Evolutionary conservation across 148 eudicot genomes (phyloP), one percentile per base, ranked within the genome.

Genomic region (Limonium bicolor): DNA sequence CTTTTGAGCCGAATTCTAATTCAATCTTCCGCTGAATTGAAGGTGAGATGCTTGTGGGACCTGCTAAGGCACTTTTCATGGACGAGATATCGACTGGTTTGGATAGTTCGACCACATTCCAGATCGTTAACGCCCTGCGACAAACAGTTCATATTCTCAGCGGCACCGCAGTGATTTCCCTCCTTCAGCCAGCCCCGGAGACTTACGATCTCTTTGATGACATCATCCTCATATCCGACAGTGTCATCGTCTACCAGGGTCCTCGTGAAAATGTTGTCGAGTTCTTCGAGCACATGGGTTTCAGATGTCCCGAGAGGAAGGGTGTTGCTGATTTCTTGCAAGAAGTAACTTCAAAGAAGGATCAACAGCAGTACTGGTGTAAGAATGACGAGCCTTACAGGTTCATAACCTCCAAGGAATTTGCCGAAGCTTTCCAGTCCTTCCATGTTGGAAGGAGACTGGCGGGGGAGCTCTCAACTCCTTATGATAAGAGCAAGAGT

Each of bases 41-140:
- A 74, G 95, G 90, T 59, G 95, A 85, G 40, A 80, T 85, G 90
- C 56, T 85, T 36, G 95, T 85, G 17, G 90, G 95, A 47, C 86
- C 90, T 35, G 26, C 85, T 11, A 76, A 65, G 41, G 90, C 69
- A 5, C 52, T 84, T 23, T 71, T 84, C 57, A 84, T 84, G 94
- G 94, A 84, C 50, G 88, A 84, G 48, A 84, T 84, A 64, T 85
- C 95, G 17, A 85, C 90, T 26, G 95, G 95, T 38, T 65, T 85
- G 43, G 95, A 85, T 47, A 80, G 90, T 61, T 85, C 85, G 0
- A 85, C 95, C 27, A 85, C 95, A 20, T 80, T 46, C 54, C 85
- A 77, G 49, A 76, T 85, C 40, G 90, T 77, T 49, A 77, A 71
- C 34, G 59, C 82, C n/a, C 56, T 85, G 1, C 58, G 70, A 20